Evolutionary conservation across 2,329 filamentous ascomycete species (phyloP), one percentile per base, ranked within the genome.

Genomic region (Ophiostoma ips): DNA sequence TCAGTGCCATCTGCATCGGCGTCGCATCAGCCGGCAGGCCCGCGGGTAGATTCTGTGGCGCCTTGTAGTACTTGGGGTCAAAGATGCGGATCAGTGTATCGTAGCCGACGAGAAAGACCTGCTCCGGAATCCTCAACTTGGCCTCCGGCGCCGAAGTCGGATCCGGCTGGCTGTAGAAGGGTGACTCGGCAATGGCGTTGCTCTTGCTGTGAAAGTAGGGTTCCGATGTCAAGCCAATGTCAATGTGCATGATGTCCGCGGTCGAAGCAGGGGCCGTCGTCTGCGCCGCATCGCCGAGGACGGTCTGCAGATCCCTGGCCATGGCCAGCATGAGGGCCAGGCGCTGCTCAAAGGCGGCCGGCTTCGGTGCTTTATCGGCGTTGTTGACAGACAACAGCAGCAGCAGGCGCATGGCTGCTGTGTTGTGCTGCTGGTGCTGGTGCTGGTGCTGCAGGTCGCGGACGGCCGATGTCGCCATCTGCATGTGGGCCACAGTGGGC

Each of bases 151-250:
- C 18, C 31, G 31, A 40, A 6, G 36, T 7, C 8, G 24, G 16
- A n/a, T 13, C 40, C 18, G 45, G 52, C 59, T 12, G 40, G 6
- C 50, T 49, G 55, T 76, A 79, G 35, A 68, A 66, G 0, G 67
- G 66, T 0, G 63, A 62, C 9, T 62, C 59, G 0, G 69, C 66
- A 28, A 89, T 78, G 1, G 76, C 77, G 12, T 59, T 56, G 8
- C 78, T 77, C 65, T 90, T 90, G 59, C 82, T 79, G 52, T 78
- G 77, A 58, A 90, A 92, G 61, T 82, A 88, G 0, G 85, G 81
- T 58, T 76, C 71, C 34, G 75, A 83, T 0, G 83, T 87, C 2
- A 92, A 71, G 2, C 73, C 84, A 35, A 90, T 72, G 56, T 89
- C 84, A 5, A 81, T 64, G 28, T 66, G 63, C 5, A n/a, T n/a